Evolutionary conservation across 805 yeast species (phyloP), one percentile per base, ranked within the genome.

Genomic region (Teunomyces funiuensis): DNA sequence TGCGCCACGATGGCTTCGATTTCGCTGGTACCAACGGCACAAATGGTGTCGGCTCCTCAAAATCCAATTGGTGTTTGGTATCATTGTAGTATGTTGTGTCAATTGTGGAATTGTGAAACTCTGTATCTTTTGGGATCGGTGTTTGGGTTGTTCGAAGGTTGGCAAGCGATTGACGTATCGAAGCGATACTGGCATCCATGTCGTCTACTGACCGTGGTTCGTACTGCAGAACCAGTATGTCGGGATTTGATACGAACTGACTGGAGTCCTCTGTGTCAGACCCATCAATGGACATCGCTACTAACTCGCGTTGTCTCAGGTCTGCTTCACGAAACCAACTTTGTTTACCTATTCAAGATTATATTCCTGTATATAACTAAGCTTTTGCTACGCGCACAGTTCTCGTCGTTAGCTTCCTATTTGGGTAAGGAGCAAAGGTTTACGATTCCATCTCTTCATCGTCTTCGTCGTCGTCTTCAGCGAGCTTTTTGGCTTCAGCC

Each of bases 391-490:
- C 13, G 9, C 11, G n/a, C 16, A 28, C 5, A 4, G 7, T 13
- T 15, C n/a, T n/a, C n/a, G n/a, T n/a, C n/a, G n/a, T n/a, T n/a
- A n/a, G n/a, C n/a, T n/a, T n/a, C n/a, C n/a, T n/a, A n/a, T n/a
- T n/a, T n/a, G n/a, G n/a, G n/a, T n/a, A n/a, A n/a, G n/a, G n/a
- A n/a, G n/a, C n/a, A n/a, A n/a, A 9, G 13, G 13, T 22, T 28
- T 33, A 37, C 16, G 38, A 30, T 20, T 45, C 51, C 50, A 43
- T 43, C 20, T 45, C 48, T 50, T 80, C 85, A 17, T 80, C 84
- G 3, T 80, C 89, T n/a, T 81, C 93, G 9, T 82, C 83, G 45
- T 86, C 95, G 41, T 82, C 85, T 64, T 85, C 83, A 4, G 98
- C 98, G 49, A 73, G 80, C 57, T 80, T 79, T 54, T 81, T 80